A percentile compares a stretch with the other conserved stretches of the same genome.
phyloP scores from a whole-genome alignment of 352 stramenopile species.

The Pythium scleroteichum region DNA sequence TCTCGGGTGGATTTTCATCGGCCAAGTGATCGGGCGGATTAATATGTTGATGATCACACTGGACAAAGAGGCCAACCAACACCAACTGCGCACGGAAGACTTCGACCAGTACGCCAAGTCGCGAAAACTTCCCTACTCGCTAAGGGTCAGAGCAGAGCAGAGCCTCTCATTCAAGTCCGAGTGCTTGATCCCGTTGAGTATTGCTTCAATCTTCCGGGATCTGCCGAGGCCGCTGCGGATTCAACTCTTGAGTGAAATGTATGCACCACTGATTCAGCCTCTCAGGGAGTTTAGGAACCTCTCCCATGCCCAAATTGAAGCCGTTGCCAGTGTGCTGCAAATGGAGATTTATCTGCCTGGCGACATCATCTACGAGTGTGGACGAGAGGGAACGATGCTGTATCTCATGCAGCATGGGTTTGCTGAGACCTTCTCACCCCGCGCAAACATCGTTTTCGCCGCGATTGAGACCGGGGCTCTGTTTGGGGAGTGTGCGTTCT shows the following conservation, averaged over 20 bases:
- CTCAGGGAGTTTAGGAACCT: constrained; percentile 43
- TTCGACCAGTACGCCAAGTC: constrained; percentile 75
- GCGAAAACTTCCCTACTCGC: constrained; percentile 36
- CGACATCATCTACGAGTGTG: constrained; percentile 60
- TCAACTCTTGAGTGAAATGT: constrained; percentile 60
- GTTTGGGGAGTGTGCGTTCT: constrained; percentile 71
- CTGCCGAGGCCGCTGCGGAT: constrained; percentile 39
- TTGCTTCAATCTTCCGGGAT: constrained; percentile 45
- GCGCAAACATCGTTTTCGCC: constrained; percentile 41
- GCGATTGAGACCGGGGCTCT: constrained; percentile 33
- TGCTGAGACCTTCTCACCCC: constrained; percentile 45
- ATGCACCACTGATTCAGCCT: constrained; percentile 33
- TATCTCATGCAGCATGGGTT: constrained; percentile 53
- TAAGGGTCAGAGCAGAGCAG: constrained; percentile 52
- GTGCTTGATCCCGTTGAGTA: constrained; percentile 42
- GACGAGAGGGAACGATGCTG: constrained; percentile 40
- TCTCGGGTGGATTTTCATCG: constrained; percentile 77
- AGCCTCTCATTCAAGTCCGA: constrained; percentile 57
- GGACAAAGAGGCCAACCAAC: constrained; percentile 56
- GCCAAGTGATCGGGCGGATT: constrained; percentile 69
- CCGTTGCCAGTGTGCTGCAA: constrained; percentile 43
- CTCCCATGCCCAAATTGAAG: constrained; percentile 48
- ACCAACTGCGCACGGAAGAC: constrained; percentile 50
- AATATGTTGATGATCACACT: constrained; percentile 71
- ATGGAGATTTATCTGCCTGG: constrained; percentile 67